These are phyloP conservation scores for Euphorbia neoarborescens DNA, from an alignment of 441 rosid species.

Conservation along the genomic window DNA sequence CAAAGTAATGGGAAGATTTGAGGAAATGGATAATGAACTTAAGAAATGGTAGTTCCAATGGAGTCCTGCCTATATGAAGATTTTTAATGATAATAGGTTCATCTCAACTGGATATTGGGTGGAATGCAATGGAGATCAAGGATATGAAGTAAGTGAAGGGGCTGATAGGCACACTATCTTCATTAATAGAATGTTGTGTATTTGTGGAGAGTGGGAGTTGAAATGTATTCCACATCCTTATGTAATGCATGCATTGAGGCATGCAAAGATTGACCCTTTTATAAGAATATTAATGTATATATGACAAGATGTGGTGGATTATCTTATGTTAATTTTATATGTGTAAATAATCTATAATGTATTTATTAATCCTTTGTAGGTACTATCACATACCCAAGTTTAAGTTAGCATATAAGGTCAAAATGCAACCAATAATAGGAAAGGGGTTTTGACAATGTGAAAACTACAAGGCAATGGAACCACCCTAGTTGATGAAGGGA, in stretches of 20 bases:
- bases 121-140: neutral
- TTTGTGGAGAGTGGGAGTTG: neutral
- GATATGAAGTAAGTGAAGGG: no score
- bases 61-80: neutral
- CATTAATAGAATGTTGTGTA: neutral
- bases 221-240: neutral
- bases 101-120: neutral
- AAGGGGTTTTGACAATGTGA: neutral
- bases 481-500: neutral
- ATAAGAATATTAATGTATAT: fast-evolving
- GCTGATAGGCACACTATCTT: neutral
- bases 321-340: no score
- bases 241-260: neutral
- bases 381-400: neutral
- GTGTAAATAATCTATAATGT: no score
- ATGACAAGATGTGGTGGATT: no score
- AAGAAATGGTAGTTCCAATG: neutral
- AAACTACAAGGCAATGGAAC: neutral
- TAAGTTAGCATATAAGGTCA: fast-evolving
- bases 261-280: neutral
- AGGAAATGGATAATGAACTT: fast-evolving
- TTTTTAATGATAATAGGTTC: neutral
- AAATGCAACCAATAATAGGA: neutral
- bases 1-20: neutral
- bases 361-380: no score